A percentile compares a stretch with the other conserved stretches of the same genome.
Evolutionary conservation across 2,329 filamentous ascomycete genomes (phyloP).

Genomic region (Zymoseptoria brevis): DNA sequence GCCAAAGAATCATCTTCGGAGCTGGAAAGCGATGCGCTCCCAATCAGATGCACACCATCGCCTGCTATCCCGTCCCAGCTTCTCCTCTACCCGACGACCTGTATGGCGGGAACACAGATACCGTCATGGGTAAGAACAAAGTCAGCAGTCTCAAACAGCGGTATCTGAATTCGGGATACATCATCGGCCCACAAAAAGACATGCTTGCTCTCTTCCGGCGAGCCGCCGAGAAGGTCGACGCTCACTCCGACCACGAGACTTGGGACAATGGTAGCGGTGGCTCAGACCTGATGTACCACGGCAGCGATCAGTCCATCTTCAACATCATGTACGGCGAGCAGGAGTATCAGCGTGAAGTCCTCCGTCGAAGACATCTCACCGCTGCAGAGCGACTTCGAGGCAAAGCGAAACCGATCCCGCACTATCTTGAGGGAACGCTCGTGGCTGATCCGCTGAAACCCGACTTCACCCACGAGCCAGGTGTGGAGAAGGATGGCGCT

Average conservation of each 20-base stretch:
- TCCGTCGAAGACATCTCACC: conserved; percentile 17
- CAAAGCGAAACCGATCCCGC: conserved; percentile 6
- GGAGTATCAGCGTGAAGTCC: conserved; percentile 24
- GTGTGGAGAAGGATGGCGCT: conserved; percentile 35
- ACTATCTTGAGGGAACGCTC: conserved; percentile 14
- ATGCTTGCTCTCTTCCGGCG: conserved; percentile 19
- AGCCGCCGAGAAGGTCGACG: conserved; percentile 18
- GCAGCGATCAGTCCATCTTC: conserved; percentile 22
- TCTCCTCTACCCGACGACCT: conserved; percentile 44
- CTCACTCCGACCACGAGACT: conserved; percentile 10
- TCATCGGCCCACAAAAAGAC: conserved; percentile 20
- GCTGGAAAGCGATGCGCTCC: conserved; percentile 48
- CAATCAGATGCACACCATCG: conserved; percentile 35
- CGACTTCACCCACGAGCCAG: conserved; percentile 13
- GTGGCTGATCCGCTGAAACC: conserved; percentile 15
- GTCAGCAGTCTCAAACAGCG: conserved; percentile 22
- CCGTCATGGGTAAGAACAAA: conserved; percentile 31
- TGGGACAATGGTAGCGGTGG: conserved; percentile 22
- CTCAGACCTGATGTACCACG: conserved; percentile 21
- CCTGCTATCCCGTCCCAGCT: conserved; percentile 45
- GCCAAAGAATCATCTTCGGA: conserved; percentile 48
- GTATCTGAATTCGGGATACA: conserved; percentile 20
- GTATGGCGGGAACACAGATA: conserved; percentile 31
- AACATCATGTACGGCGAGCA: conserved; percentile 24
- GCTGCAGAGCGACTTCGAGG: conserved; percentile 5